Evolutionary conservation across 106 monocot species (phyloP), one percentile per base, ranked within the genome.

Genomic region (Dendrobium chrysotoxum): DNA sequence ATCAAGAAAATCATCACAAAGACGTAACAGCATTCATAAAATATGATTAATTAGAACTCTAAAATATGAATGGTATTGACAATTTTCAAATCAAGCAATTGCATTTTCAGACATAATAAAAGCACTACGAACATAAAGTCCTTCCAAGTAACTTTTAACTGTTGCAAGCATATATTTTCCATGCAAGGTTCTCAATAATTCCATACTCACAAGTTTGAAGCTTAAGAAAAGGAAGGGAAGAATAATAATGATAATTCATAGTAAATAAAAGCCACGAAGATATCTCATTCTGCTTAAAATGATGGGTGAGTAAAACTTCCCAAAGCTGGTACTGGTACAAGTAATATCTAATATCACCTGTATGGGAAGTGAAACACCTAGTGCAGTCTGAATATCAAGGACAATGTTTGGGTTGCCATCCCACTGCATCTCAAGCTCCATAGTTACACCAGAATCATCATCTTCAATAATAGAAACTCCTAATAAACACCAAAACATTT

Each of bases 371-470:
- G 89, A 77, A n/a, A 98, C 85, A 26, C 97, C 97, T 67, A 98
- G 68, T 71, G 17, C 80, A 25, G 97, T 98, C 58, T 73, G 72
- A 89, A 98, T 88, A 79, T 94, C 94, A 68, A 98, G 92, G 28
- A 98, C 85, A 61, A 98, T 95, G 80, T 84, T 98, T 46, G 97
- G 97, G 88, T 98, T 95, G 30, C 97, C 97, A 88, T 98, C 97
- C 97, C 97, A 98, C 68, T 98, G 90, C 86, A 98, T 1, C 79
- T 98, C 97, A 46, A 98, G 85, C 83, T 98, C 97, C 97, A 98
- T 90, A 13, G 89, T 95, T 58, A 98, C 90, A 28, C 91, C 89
- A 86, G 83, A 84, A 75, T 79, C 89, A 79, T 85, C 82, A 84
- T 84, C 82, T 47, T 97, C 94, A 41, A 98, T 47, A 67, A 94